These are phyloP conservation scores for Peltaster fructicola DNA, from an alignment of 2,329 filamentous ascomycete genomes.

Conservation along the genomic window DNA sequence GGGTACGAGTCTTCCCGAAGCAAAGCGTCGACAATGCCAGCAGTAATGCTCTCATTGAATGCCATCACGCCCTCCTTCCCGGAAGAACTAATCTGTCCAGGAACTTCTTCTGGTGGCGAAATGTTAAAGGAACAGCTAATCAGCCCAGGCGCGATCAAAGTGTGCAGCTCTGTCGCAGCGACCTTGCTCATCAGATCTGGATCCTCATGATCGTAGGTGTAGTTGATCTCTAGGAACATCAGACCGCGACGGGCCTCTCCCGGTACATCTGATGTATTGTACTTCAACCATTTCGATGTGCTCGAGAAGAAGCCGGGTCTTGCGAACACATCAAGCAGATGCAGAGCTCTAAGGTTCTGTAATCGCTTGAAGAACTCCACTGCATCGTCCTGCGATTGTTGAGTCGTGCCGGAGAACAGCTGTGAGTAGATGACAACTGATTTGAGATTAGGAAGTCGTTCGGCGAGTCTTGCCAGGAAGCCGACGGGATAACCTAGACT, in stretches of 20 bases:
- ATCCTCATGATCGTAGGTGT: conserved; percentile 29
- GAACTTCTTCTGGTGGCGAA: conserved; percentile 15
- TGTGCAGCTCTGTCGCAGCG: conserved; percentile 20
- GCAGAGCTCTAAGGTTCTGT: conserved; percentile 22
- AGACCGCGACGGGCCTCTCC: conserved; percentile 17
- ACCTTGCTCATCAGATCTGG: conserved; percentile 25
- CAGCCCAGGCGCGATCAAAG: conserved; percentile 20
- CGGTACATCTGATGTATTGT: conserved; percentile 13
- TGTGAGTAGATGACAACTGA: conserved; percentile 29
- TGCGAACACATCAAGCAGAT: conserved; percentile 31
- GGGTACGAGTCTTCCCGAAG: conserved; percentile 18
- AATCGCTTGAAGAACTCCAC: conserved; percentile 23
- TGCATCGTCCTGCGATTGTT: conserved; percentile 22
- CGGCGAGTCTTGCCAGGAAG: conserved; percentile 24
- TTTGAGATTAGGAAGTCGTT: conserved; percentile 24
- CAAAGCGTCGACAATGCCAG: conserved; percentile 16
- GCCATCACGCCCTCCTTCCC: conserved; percentile 20
- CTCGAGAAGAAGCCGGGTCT: conserved; percentile 23
- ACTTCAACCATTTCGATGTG: conserved; percentile 15
- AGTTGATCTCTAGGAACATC: conserved; percentile 29
- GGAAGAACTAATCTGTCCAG: conserved; percentile 12
- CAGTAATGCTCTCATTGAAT: conserved; percentile 17
- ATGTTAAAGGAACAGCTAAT: conserved; percentile 24
- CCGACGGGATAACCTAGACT: conserved; percentile 28
- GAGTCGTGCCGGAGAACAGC: conserved; percentile 26